Evolutionary conservation across 352 stramenopile genomes (phyloP).

Genomic region (Saprolegnia diclina): DNA sequence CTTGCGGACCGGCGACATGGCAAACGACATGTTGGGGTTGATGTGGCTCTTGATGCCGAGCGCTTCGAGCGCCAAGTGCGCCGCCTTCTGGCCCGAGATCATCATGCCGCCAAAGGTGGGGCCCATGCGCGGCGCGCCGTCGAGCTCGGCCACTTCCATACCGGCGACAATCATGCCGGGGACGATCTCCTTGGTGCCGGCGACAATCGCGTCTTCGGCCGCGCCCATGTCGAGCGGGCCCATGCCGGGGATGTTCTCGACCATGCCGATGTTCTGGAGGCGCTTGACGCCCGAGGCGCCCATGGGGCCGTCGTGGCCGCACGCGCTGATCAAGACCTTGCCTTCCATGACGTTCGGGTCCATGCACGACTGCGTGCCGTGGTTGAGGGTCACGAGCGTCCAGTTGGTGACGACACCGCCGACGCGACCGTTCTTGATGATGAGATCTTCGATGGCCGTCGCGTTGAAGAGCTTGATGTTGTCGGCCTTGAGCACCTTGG

Average conservation of each 20-base stretch:
- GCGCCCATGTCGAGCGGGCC: constrained; percentile 52
- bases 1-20: constrained; percentile 25
- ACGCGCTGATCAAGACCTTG: constrained; percentile 59
- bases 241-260: constrained; percentile 52
- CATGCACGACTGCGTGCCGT: constrained; percentile 67
- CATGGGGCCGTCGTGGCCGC: constrained; percentile 58
- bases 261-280: constrained; percentile 60
- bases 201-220: constrained; percentile 58
- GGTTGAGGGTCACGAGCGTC: constrained; percentile 59
- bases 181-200: constrained; percentile 56
- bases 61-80: constrained; percentile 51
- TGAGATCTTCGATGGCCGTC: constrained; percentile 61
- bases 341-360: constrained; percentile 66
- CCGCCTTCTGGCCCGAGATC: constrained; percentile 61
- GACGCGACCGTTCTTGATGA: constrained; percentile 57
- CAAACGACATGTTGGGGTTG: constrained; percentile 34
- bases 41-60: constrained; percentile 57
- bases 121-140: constrained; percentile 54
- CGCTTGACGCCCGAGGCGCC: constrained; percentile 58
- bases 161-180: constrained; percentile 56
- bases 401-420: constrained; percentile 63
- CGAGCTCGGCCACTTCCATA: constrained; percentile 60
- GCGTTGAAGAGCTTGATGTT: constrained; percentile 73
- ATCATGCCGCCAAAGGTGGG: constrained; percentile 62
- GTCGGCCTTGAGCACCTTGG: constrained; percentile 46